phyloP scores from a whole-genome alignment of 2,329 filamentous ascomycete species.

The Aspergillus sp. region DNA sequence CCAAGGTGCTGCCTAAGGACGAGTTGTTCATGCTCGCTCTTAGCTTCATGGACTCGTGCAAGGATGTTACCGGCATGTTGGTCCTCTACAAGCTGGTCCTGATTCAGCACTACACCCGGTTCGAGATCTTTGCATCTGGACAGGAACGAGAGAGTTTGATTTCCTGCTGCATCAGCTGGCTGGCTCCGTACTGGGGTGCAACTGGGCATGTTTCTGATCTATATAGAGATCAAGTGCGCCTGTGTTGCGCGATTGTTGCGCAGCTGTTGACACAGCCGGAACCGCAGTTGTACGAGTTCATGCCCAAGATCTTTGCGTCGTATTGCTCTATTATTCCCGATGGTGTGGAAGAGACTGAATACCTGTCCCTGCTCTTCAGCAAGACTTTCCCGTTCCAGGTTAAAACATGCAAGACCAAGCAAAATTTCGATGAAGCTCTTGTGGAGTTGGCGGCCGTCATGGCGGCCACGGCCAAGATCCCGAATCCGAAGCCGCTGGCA shows the following conservation, averaged over 20 bases:
- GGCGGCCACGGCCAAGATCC: slow-evolving; percentile 69
- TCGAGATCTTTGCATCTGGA: slow-evolving; percentile 72
- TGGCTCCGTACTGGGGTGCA: slow-evolving; percentile 87
- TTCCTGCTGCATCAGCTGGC: slow-evolving; percentile 80
- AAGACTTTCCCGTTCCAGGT: slow-evolving; percentile 81
- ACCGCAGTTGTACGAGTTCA: slow-evolving; percentile 77
- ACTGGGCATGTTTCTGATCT: slow-evolving; percentile 67
- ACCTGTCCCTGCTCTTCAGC: slow-evolving; percentile 82
- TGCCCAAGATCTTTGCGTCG: slow-evolving; percentile 84
- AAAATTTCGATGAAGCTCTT: slow-evolving; percentile 75
- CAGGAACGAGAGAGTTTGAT: slow-evolving; percentile 69
- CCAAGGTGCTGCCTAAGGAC: slow-evolving; percentile 65
- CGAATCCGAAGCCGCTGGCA: slow-evolving; percentile 66
- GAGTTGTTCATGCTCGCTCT: slow-evolving; percentile 89
- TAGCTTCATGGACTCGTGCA: slow-evolving; percentile 88
- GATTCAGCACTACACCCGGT: slow-evolving; percentile 81
- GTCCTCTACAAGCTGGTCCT: slow-evolving; percentile 86
- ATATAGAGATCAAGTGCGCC: slow-evolving; percentile 84
- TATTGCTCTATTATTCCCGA: slow-evolving; percentile 70
- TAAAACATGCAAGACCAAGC: slow-evolving; percentile 54
- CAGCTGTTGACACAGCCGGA: slow-evolving; percentile 74
- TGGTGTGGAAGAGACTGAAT: slow-evolving; percentile 50
- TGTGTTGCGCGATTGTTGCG: slow-evolving; percentile 88
- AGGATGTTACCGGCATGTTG: slow-evolving; percentile 79
- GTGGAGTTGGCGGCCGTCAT: slow-evolving; percentile 84